Base-by-base conservation (phyloP, 2,329 filamentous ascomycete species). In the Aspergillus fischeri region DNA sequence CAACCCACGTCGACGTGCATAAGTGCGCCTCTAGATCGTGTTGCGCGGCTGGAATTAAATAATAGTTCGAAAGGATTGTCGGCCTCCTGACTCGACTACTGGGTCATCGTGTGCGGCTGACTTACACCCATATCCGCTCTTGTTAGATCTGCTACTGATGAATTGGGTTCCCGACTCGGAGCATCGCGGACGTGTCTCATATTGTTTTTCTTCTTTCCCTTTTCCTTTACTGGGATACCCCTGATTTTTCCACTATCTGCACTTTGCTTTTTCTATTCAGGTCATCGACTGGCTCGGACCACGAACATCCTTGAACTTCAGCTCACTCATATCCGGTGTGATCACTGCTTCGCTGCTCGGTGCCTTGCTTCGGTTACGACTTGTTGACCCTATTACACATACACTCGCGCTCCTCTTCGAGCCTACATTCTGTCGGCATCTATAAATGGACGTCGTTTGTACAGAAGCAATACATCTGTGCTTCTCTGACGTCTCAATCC, bases 1-100 rank as follows among this genome's bases (percentile, higher is more conserved):
- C 57, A 60, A 62, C 61, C 63, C 63, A 65, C 65, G 59, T 68
- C 65, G 59, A 61, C 64, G 56, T 70, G 69, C 69, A 71, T 71
- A 67, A 70, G 70, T 66, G 65, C 63, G 63, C 64, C 65, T 66
- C 67, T 64, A 63, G 66, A 69, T 70, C 68, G 59, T 60, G 57
- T 61, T 61, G 49, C 58, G 59, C 59, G 60, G 56, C 59, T 41
- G 53, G 55, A 54, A 55, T 54, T 28, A 54, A 35, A 38, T 21
- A 38, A 38, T 17, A 38, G 14, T 9, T 48, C 44, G 53, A 49
- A 50, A 44, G 51, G 51, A 49, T 54, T 38, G 28, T 38, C 24
- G 20, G 14, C 29, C 32, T 50, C 27, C n/a, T 57, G 42, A 47
- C 53, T 59, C 20, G 48, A 49, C 54, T 52, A 50, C 59, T 52